Percentiles rank a stretch among this genome's conserved stretches.
phyloP scores from a whole-genome alignment of 75 land plant genomes.

The Pseudotsuga menziesii region DNA sequence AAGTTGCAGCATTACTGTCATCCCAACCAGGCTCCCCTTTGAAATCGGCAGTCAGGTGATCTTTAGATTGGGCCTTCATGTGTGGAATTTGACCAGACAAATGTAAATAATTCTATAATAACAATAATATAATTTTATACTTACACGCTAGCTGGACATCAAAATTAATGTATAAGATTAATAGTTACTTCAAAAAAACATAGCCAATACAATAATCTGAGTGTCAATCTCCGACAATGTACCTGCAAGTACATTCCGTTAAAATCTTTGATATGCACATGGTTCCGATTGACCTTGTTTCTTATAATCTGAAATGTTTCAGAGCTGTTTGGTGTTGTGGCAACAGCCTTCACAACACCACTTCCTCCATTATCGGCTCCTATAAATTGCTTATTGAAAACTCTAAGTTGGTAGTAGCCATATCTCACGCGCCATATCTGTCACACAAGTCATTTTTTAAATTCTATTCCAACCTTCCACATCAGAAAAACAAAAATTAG shows the following conservation, averaged over 20 bases:
- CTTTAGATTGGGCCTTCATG: conserved; percentile 25
- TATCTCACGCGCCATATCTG: conserved; percentile 64
- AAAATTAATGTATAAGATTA: no score
- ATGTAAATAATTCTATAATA: no score
- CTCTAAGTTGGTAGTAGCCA: conserved; percentile 39
- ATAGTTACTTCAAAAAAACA: no score
- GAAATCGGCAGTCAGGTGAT: conserved; percentile 31
- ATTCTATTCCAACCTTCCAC: no score
- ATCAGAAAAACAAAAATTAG: no score
- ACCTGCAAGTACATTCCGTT: conserved; percentile 78
- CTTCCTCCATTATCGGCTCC: conserved; percentile 26
- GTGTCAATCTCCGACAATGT: neutral
- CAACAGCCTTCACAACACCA: conserved; percentile 22
- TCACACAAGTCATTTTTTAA: neutral
- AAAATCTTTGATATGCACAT: conserved; percentile 58
- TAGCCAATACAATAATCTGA: no score
- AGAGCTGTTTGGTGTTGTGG: conserved; percentile 16
- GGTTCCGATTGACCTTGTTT: conserved; percentile 13
- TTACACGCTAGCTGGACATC: no score
- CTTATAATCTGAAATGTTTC: conserved; percentile 59
- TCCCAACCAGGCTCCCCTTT: conserved; percentile 30
- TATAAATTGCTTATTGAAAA: conserved; percentile 52
- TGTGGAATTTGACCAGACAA: no score
- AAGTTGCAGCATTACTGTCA: conserved; percentile 27
- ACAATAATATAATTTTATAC: no score